A percentile compares a stretch with the other conserved stretches of the same genome.
phyloP scores from a whole-genome alignment of 1,284 basidiomycete genomes.

The Pseudozyma flocculosa region DNA sequence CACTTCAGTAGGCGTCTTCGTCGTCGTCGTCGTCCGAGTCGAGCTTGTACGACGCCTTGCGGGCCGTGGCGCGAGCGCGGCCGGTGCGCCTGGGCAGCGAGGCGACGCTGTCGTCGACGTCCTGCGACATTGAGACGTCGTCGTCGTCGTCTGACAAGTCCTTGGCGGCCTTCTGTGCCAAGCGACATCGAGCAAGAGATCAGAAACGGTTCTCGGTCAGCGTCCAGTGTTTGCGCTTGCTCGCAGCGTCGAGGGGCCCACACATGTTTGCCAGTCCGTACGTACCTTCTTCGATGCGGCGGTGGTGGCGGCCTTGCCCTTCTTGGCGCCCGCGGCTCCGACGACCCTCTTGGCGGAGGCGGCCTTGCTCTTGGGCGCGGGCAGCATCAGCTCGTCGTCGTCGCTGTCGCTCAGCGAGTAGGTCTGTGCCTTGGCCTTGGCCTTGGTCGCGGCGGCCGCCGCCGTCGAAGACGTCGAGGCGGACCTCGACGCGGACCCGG shows the following conservation, averaged over 20 bases:
- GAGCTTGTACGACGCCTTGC: conserved; percentile 29
- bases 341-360: background rate
- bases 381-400: conserved; percentile 20
- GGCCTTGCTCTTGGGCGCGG: conserved; percentile 9
- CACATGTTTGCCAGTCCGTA: background rate
- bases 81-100: conserved; percentile 10
- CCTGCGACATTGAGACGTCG: conserved; percentile 3
- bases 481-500: too few relatives aligned
- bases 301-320: conserved; percentile 13
- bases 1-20: too few relatives aligned
- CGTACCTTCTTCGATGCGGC: conserved; percentile 17
- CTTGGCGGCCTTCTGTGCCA: conserved; percentile 11
- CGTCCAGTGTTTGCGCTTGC: too few relatives aligned
- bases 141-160: conserved; percentile 17
- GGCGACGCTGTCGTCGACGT: conserved; percentile 17
- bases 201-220: too few relatives aligned
- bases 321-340: background rate
- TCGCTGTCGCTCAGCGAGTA: conserved; percentile 27
- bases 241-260: too few relatives aligned
- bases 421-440: conserved; percentile 9
- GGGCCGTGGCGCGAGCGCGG: conserved; percentile 14
- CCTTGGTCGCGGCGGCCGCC: conserved; percentile 9
- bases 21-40: conserved; percentile 23
- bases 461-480: background rate
- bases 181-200: background rate